Evolutionary conservation across 108 stramenopile species (phyloP).

Genomic region (Skeletonema costatum): DNA sequence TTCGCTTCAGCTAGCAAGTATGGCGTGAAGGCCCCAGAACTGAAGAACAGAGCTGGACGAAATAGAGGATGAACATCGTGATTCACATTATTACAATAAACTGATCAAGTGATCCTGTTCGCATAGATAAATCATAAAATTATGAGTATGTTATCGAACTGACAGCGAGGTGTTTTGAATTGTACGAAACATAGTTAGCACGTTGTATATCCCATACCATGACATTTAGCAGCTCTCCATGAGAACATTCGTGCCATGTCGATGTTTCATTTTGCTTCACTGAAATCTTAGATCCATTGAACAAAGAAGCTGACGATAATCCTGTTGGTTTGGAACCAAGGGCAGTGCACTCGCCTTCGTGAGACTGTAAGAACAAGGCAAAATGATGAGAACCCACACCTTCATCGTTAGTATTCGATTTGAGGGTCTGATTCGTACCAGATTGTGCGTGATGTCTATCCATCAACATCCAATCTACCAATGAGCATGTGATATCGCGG

Average conservation of each 20-base stretch:
- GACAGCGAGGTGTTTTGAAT: background rate
- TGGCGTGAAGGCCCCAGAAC: constrained; percentile 11
- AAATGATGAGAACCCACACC: constrained; percentile 23
- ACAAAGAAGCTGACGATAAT: constrained; percentile 22
- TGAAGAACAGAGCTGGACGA: constrained; percentile 3
- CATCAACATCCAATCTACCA: constrained; percentile 22
- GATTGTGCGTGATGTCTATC: constrained; percentile 1
- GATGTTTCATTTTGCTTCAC: constrained; percentile 12
- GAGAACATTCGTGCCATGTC: constrained; percentile 19
- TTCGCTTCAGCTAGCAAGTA: constrained; percentile 23
- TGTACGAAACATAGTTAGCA: background rate
- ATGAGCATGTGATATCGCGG: constrained; percentile 47
- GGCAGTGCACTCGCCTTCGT: constrained; percentile 27
- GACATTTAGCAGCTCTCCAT: constrained; percentile 5
- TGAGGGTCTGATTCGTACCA: background rate
- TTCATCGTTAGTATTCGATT: background rate
- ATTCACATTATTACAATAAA: too few relatives aligned
- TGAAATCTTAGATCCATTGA: constrained; percentile 32
- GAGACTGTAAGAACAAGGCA: constrained; percentile 35
- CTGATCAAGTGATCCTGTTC: too few relatives aligned
- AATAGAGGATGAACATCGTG: background rate
- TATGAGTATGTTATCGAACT: background rate
- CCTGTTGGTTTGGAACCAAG: constrained; percentile 18
- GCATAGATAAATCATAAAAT: background rate
- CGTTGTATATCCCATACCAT: constrained; percentile 21